Conservation (phyloP, 352 stramenopile genomes). For the Pythium brassicae region DNA sequence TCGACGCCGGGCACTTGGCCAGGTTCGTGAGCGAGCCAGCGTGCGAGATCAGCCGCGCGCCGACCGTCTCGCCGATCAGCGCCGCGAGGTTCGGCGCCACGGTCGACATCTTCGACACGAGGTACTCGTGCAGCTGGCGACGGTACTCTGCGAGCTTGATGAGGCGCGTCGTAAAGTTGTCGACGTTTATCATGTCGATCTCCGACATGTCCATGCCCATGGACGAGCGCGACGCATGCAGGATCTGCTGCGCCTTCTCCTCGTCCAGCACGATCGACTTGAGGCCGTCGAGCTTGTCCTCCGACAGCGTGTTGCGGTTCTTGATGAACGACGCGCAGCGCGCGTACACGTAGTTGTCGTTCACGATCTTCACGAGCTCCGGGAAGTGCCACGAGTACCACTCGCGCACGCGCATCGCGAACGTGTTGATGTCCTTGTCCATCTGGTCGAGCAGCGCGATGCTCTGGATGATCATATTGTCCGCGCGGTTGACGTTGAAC, state of each 20-base stretch:
- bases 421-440: slow-evolving; percentile 99
- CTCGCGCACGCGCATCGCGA: slow-evolving; percentile 99
- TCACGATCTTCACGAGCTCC: slow-evolving; percentile 99
- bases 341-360: slow-evolving; percentile 99
- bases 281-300: slow-evolving; percentile 80
- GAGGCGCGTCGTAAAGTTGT: slow-evolving; percentile 98
- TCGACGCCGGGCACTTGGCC: slow-evolving; percentile 99
- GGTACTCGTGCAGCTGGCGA: slow-evolving; percentile 93
- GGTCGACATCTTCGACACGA: slow-evolving; percentile 97
- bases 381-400: slow-evolving; percentile 99
- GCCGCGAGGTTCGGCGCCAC: slow-evolving; percentile 98
- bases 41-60: slow-evolving; percentile 99
- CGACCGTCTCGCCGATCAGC: slow-evolving; percentile 99
- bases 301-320: slow-evolving; percentile 79
- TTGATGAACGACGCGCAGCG: slow-evolving; percentile 96
- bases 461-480: slow-evolving; percentile 99
- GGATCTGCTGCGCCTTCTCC: slow-evolving; percentile 93
- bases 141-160: slow-evolving; percentile 99
- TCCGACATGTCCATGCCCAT: slow-evolving; percentile 99
- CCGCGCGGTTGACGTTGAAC: slow-evolving; percentile 99
- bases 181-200: slow-evolving; percentile 99
- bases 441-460: slow-evolving; percentile 99
- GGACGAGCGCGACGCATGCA: slow-evolving; percentile 92
- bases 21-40: slow-evolving; percentile 98
- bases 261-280: slow-evolving; percentile 97